Evolutionary conservation across 768 basidiomycete species (phyloP), one percentile per base, ranked within the genome.

Genomic region (Scleroderma bovista): DNA sequence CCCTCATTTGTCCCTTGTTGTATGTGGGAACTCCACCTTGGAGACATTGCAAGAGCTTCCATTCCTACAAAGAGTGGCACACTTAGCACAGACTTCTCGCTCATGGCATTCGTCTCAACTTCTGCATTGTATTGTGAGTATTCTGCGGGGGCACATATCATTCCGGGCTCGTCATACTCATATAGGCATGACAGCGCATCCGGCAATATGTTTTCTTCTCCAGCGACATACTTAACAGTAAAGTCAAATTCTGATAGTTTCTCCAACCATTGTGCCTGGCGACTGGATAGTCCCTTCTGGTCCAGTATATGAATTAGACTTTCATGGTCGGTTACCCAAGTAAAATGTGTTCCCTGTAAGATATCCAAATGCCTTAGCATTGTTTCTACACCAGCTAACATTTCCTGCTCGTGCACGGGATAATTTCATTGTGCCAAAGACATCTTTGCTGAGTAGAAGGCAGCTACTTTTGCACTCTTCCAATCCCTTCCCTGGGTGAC

Each of bases 231-330:
- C 8, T 55, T 24, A 6, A 69, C 58, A 0, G 32, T 45, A 41
- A 65, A 69, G 39, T 23, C 4, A 5, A 42, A 42, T n/a, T 42
- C 22, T 7, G 41, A 20, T n/a, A 42, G 41, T 1, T 62, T 62
- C 15, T 72, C 69, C 3, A 69, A n/a, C 75, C 74, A 75, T 0
- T 67, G 54, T 0, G 63, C 66, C 31, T 74, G 73, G 1, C 69
- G 51, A 0, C 60, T 59, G 0, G 69, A 69, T 12, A 74, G 32
- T 6, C 71, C 55, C 16, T 53, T 56, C 46, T 75, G 72, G 0
- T 48, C 55, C 20, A 69, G 38, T 0, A 76, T 39, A 24, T 67
- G 56, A 0, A 58, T 53, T 1, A 75, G 49, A 0, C 52, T 47
- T 2, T 54, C 54, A 8, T 57, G 67, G 20, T 74, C 70, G 0